Base-by-base conservation (phyloP, 306 rosid genomes). In the Prunus campanulata region DNA sequence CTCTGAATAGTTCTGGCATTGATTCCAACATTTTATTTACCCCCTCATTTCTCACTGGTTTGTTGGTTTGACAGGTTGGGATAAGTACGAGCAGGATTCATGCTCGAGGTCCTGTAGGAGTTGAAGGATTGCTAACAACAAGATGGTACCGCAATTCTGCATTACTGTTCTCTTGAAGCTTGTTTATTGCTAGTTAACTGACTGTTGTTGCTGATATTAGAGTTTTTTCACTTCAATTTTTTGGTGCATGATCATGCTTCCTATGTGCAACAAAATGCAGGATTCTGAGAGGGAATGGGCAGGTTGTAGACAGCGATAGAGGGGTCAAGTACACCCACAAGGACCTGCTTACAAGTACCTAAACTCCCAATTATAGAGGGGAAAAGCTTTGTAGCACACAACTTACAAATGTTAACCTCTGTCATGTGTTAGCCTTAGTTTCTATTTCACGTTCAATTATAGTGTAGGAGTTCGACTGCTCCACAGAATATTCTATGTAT, bases 51-150 rank as follows among this genome's bases (percentile, higher is more conserved):
- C 25, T 76, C 52, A 60, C 62, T 27, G 76, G 42, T 78, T 79
- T 56, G n/a, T 44, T 73, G 80, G 59, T 60, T 35, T 47, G 79
- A 74, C 83, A 94, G 97, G 98, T 89, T 69, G 98, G 96, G 71
- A 89, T 87, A 77, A 88, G 92, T 66, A 88, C 93, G 19, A 81
- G 94, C 66, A 81, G 91, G 66, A 92, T 88, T 82, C 98, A 95
- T 82, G 91, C 94, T 70, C 82, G 98, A 79, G 98, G 97, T 69
- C 97, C 98, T 1, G 96, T 95, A n/a, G 98, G 97, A 78, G 95
- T 95, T n/a, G 98, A 94, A 76, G 98, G 98, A 49, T 75, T 94
- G 77, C 77, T 92, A 80, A 92, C 97, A 59, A 80, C 87, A 42
- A 77, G 91, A 92, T 94, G 98, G 98, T 94, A 92, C 49, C 62